Percentiles rank a stretch among this genome's conserved stretches.
phyloP scores from a whole-genome alignment of 2,329 filamentous ascomycete genomes.

The Trichoderma guizhouense region DNA sequence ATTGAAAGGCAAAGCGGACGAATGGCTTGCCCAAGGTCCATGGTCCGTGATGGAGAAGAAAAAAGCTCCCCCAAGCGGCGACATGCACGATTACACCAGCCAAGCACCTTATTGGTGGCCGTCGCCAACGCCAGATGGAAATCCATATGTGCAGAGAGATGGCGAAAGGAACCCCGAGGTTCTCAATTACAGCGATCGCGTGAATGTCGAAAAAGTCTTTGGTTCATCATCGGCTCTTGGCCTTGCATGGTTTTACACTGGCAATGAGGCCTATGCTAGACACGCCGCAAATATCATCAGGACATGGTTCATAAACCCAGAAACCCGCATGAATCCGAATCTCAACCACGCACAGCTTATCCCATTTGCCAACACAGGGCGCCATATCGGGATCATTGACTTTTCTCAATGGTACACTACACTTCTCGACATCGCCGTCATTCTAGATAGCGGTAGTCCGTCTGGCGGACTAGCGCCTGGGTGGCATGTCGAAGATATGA shows the following conservation, averaged over 20 bases:
- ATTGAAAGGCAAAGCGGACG: not conserved
- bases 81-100: slow-evolving; percentile 16
- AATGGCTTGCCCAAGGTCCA: slow-evolving; percentile 14
- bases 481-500: not conserved
- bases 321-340: slow-evolving; percentile 16
- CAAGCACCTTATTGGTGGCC: slow-evolving; percentile 19
- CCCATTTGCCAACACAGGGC: slow-evolving; percentile 9
- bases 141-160: slow-evolving; percentile 13
- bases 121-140: not conserved
- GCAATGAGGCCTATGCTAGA: slow-evolving; percentile 1
- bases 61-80: slow-evolving; percentile 7
- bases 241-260: slow-evolving; percentile 16
- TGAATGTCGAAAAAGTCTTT: slow-evolving; percentile 14
- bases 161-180: slow-evolving; percentile 15
- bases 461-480: not conserved
- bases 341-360: slow-evolving; percentile 17
- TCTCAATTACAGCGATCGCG: slow-evolving; percentile 12
- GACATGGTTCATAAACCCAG: slow-evolving; percentile 10
- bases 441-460: not conserved
- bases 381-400: slow-evolving; percentile 14
- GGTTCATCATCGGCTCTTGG: slow-evolving; percentile 8
- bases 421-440: not conserved
- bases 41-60: slow-evolving; percentile 16
- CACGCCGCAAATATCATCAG: slow-evolving; percentile 9
- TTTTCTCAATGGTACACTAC: slow-evolving; percentile 14